These are phyloP conservation scores for Protomyces arabidopsidicola DNA, from an alignment of 1,139 yeast species.

Conservation along the genomic window DNA sequence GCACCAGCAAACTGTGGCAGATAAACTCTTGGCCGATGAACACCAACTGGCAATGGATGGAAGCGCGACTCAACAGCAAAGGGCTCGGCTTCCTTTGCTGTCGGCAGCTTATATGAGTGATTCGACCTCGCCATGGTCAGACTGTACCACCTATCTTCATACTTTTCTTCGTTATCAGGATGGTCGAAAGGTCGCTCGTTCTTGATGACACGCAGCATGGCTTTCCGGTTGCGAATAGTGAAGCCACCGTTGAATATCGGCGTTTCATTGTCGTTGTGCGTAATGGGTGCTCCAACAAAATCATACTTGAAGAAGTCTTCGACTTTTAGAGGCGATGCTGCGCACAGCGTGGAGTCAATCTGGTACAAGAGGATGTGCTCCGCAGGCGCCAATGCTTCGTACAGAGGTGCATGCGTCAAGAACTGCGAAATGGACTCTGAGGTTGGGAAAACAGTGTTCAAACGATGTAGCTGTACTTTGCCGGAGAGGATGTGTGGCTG, in stretches of 20 bases:
- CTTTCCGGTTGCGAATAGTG: slow-evolving; percentile 8
- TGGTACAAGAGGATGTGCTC: slow-evolving; percentile 17
- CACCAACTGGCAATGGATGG: slow-evolving; percentile 6
- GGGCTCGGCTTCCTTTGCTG: slow-evolving; percentile 4
- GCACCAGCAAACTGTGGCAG: background rate
- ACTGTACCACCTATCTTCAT: slow-evolving; percentile 10
- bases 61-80: slow-evolving; percentile 16
- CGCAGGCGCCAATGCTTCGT: slow-evolving; percentile 21
- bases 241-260: slow-evolving; percentile 10
- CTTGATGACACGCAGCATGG: slow-evolving; percentile 12
- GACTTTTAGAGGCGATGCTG: slow-evolving; percentile 1
- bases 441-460: background rate
- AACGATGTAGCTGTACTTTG: background rate
- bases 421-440: background rate
- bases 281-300: slow-evolving; percentile 16
- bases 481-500: slow-evolving; percentile 1
- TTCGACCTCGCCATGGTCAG: background rate
- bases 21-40: background rate
- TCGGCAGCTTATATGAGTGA: background rate
- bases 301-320: slow-evolving; percentile 21
- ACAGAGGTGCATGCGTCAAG: slow-evolving; percentile 1
- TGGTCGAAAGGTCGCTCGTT: background rate
- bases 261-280: background rate
- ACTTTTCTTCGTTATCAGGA: background rate
- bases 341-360: slow-evolving; percentile 10